phyloP scores from a whole-genome alignment of 352 stramenopile genomes.

The Phytophthora meadii region DNA sequence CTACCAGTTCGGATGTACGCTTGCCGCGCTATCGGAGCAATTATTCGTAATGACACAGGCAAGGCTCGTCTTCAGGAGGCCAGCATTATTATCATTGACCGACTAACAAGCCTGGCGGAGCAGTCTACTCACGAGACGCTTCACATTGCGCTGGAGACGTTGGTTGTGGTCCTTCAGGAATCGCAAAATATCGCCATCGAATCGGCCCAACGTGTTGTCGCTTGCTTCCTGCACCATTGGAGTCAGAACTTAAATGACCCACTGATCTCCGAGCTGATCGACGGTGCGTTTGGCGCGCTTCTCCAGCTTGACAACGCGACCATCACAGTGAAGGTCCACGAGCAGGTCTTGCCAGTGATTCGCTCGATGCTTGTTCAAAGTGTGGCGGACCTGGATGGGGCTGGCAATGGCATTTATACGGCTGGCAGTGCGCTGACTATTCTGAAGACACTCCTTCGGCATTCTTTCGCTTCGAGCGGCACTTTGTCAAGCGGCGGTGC shows the following conservation, averaged over 20 bases:
- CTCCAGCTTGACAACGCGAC: conserved; percentile 67
- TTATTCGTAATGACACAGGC: conserved; percentile 67
- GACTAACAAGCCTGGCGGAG: conserved; percentile 63
- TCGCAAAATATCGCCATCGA: conserved; percentile 43
- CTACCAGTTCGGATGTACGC: conserved; percentile 82
- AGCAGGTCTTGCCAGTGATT: conserved; percentile 68
- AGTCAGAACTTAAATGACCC: conserved; percentile 76
- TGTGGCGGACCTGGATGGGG: conserved; percentile 46
- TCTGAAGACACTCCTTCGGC: conserved; percentile 76
- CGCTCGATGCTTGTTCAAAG: conserved; percentile 68
- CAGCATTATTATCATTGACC: conserved; percentile 58
- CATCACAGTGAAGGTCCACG: conserved; percentile 67
- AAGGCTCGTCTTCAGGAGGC: conserved; percentile 65
- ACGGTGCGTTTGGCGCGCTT: conserved; percentile 70
- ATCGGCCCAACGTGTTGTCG: conserved; percentile 52
- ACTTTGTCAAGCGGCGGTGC: conserved; percentile 29
- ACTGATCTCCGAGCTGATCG: conserved; percentile 75
- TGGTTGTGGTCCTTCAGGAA: conserved; percentile 79
- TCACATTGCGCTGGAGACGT: conserved; percentile 79
- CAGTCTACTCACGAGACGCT: conserved; percentile 74
- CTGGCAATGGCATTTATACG: conserved; percentile 68
- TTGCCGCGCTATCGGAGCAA: conserved; percentile 75
- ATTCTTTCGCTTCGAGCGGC: conserved; percentile 62
- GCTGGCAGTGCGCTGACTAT: conserved; percentile 72
- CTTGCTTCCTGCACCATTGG: conserved; percentile 77